Percentiles rank a stretch among this genome's conserved stretches.
These are phyloP conservation scores for Penicillium brevicompactum DNA, from an alignment of 2,329 filamentous ascomycete genomes.

Conservation along the genomic window DNA sequence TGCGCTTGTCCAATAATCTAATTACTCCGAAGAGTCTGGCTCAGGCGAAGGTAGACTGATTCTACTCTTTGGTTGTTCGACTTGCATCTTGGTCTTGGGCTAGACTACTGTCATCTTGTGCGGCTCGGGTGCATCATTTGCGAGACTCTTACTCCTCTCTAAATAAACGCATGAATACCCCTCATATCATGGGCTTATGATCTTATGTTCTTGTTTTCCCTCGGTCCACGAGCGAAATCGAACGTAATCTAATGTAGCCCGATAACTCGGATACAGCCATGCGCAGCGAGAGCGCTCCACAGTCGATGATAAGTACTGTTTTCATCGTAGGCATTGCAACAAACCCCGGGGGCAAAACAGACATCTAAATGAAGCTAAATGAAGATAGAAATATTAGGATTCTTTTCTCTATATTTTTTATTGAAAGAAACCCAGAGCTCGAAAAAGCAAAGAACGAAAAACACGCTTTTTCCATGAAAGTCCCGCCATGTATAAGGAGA, in stretches of 20 bases:
- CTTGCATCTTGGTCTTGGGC: conserved; percentile 4
- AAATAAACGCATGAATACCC: conserved; percentile 7
- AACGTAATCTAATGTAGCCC: not conserved
- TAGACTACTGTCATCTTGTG: not conserved
- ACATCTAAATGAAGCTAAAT: not conserved
- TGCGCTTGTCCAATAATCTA: conserved; percentile 80
- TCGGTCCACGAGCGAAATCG: not conserved
- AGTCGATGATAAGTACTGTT: too few relatives aligned
- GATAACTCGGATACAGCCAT: too few relatives aligned
- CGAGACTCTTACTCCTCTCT: not conserved
- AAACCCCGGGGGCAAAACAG: too few relatives aligned
- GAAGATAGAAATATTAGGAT: not conserved
- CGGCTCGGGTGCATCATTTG: not conserved
- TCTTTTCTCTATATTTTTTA: not conserved
- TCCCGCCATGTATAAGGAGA: conserved; percentile 1
- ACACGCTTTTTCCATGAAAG: conserved; percentile 11
- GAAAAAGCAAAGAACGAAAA: not conserved
- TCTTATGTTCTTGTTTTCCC: not conserved
- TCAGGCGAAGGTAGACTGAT: conserved; percentile 74
- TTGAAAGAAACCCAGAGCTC: not conserved
- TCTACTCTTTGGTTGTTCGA: not conserved
- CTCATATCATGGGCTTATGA: not conserved
- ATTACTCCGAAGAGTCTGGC: conserved; percentile 69
- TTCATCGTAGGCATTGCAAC: too few relatives aligned
- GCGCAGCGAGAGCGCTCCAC: too few relatives aligned